Evolutionary conservation across 2,329 filamentous ascomycete species (phyloP).

Genomic region (Colletotrichum lupini): DNA sequence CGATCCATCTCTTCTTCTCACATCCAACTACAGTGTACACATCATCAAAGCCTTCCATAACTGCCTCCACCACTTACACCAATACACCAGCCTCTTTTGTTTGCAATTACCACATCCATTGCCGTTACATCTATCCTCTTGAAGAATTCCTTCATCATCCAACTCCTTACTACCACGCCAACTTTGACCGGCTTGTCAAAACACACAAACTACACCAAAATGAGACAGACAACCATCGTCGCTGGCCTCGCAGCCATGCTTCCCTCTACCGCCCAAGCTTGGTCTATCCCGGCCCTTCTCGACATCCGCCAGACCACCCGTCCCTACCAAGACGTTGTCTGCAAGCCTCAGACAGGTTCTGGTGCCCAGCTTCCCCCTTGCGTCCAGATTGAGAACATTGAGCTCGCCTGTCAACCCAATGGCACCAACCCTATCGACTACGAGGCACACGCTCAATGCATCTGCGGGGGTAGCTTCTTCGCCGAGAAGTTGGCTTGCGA

Average conservation of each 20-base stretch:
- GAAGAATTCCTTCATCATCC: background rate
- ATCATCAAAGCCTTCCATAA: background rate
- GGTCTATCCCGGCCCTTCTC: conserved; percentile 11
- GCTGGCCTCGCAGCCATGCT: conserved; percentile 26
- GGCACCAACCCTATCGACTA: conserved; percentile 40
- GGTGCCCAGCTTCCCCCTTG: conserved; percentile 41
- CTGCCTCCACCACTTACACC: conserved; percentile 11
- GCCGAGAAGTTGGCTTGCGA: conserved; percentile 54
- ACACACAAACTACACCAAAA: background rate
- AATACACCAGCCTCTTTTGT: conserved; percentile 7
- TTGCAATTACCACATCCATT: background rate
- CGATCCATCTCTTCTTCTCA: background rate
- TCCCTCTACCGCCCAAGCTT: conserved; percentile 9
- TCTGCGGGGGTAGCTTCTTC: conserved; percentile 55
- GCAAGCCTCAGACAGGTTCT: conserved; percentile 29
- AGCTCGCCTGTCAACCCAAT: conserved; percentile 44
- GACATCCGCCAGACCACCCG: conserved; percentile 35
- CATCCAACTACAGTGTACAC: conserved; percentile 13
- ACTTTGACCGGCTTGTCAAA: background rate
- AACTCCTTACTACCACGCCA: background rate
- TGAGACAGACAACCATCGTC: conserved; percentile 29
- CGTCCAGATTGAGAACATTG: conserved; percentile 43
- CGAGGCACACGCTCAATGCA: conserved; percentile 37
- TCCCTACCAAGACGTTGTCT: conserved; percentile 31
- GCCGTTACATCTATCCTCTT: background rate